Conservation (phyloP, 257 asterid species). For the Solanum ossicruentum region DNA sequence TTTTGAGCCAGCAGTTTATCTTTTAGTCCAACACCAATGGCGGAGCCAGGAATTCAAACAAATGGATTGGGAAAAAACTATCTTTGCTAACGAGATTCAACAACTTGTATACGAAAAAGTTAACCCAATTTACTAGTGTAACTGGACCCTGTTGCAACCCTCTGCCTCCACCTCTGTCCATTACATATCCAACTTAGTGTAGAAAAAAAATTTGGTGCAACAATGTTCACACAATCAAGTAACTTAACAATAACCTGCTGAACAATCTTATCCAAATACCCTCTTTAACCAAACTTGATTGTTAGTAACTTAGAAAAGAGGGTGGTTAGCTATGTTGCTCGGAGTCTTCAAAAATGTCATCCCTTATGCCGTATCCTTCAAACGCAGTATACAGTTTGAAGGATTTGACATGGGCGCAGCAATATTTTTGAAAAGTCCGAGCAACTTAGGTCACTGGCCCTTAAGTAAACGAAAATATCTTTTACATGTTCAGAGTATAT, state of each 20-base stretch:
- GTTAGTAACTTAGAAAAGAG: not conserved
- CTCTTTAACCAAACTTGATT: not conserved
- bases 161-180: not conserved
- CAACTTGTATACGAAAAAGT: not conserved
- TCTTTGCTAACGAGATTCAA: not conserved
- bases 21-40: not conserved
- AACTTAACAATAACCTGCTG: not conserved
- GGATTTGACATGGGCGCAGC: no score
- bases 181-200: not conserved
- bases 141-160: not conserved
- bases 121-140: no score
- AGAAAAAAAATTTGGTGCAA: not conserved
- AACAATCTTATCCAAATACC: not conserved
- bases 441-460: no score
- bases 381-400: no score
- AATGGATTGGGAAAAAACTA: not conserved
- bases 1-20: not conserved
- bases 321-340: not conserved
- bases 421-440: no score
- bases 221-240: not conserved
- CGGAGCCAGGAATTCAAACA: not conserved
- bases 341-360: no score
- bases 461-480: not conserved
- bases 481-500: not conserved
- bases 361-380: no score